A percentile compares a stretch with the other conserved stretches of the same genome.
Conservation (phyloP, 2,329 filamentous ascomycete species). For the Domatiomyces catenatus region DNA sequence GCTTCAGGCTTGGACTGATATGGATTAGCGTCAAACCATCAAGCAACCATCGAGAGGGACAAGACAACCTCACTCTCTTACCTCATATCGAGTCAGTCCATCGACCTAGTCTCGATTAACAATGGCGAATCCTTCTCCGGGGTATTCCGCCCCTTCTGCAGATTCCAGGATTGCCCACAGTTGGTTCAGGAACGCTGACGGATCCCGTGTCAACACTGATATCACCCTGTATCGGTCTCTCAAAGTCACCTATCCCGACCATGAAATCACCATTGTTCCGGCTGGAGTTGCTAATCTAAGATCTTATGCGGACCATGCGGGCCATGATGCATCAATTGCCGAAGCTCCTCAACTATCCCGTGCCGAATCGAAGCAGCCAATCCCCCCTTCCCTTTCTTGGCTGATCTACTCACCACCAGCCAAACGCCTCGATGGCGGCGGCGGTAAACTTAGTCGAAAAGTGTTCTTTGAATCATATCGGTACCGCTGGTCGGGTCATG, state of each 20-base stretch:
- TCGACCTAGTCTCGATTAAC: neutral
- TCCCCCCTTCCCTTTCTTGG: conserved; percentile 11
- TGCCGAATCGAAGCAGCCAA: neutral
- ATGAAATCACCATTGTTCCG: conserved; percentile 21
- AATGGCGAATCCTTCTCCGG: neutral
- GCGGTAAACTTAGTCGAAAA: conserved; percentile 8
- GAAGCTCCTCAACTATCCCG: neutral
- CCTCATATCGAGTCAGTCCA: no score
- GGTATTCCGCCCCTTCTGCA: neutral
- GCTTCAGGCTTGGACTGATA: no score
- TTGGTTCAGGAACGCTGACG: conserved; percentile 12
- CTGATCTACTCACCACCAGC: conserved; percentile 9
- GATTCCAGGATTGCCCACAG: neutral
- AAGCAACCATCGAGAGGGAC: no score
- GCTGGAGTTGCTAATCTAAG: conserved; percentile 24
- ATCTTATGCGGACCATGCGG: conserved; percentile 26
- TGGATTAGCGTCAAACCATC: no score
- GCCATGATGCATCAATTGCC: conserved; percentile 20
- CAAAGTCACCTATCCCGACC: conserved; percentile 7
- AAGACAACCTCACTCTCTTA: no score
- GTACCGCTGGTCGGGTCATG: conserved; percentile 10
- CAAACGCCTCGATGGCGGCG: conserved; percentile 12
- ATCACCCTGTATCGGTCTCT: conserved; percentile 10
- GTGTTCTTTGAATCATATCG: conserved; percentile 12
- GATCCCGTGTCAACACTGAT: conserved; percentile 13